Evolutionary conservation across 1,139 yeast genomes (phyloP).

Genomic region (Taphrina flavorubra): DNA sequence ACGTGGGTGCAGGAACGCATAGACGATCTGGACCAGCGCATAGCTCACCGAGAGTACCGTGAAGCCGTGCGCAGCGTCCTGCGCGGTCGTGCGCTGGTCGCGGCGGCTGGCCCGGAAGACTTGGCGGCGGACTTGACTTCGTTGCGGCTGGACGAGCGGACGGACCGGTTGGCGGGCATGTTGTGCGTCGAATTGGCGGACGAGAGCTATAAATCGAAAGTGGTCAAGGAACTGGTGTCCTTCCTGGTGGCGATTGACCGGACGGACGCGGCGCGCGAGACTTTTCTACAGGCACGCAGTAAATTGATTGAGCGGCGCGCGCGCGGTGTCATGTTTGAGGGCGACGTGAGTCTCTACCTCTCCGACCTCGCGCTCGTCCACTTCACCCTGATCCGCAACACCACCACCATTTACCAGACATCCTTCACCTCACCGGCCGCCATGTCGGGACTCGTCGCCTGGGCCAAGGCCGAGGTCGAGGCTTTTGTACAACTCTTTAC

Average conservation of each 20-base stretch:
- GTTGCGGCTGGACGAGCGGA: constrained; percentile 49
- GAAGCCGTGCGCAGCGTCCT: constrained; percentile 63
- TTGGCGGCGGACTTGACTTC: constrained; percentile 41
- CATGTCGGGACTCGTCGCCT: constrained; percentile 28
- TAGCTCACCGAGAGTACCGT: constrained; percentile 65
- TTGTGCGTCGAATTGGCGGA: constrained; percentile 52
- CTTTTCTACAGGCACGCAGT: constrained; percentile 59
- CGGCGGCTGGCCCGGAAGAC: constrained; percentile 52
- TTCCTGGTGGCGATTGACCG: constrained; percentile 56
- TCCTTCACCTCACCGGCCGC: constrained; percentile 27
- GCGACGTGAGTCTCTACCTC: constrained; percentile 62
- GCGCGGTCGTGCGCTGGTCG: constrained; percentile 45
- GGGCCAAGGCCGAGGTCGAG: constrained; percentile 29
- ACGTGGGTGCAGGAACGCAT: constrained; percentile 57
- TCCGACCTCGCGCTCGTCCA: constrained; percentile 66
- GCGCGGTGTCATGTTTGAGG: constrained; percentile 60
- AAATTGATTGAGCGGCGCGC: constrained; percentile 51
- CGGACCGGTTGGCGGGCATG: constrained; percentile 48
- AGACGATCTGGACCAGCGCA: constrained; percentile 69
- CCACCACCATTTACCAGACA: constrained; percentile 53
- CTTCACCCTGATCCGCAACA: constrained; percentile 61
- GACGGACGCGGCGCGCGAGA: constrained; percentile 58
- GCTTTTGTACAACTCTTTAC: constrained; percentile 64
- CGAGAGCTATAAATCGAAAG: constrained; percentile 46
- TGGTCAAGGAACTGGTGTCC: constrained; percentile 51